Base-by-base conservation (phyloP, 75 land plant species). In the Adiantum capillusveneris region DNA sequence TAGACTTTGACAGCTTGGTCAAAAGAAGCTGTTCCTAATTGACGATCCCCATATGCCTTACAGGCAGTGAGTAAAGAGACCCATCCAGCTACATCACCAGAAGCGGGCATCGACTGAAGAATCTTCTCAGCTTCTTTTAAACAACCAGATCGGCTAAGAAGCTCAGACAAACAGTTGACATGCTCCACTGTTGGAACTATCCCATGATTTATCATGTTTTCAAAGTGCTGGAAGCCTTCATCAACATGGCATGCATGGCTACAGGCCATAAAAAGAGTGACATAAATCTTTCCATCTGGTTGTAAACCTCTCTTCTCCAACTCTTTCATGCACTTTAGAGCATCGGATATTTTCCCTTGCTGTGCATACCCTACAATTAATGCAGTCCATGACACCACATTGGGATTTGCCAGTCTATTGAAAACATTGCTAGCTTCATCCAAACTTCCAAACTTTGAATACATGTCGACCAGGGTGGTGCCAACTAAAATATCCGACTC, bases 61-160 rank as follows among this genome's bases (percentile, higher is more conserved):
- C 82, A 77, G 0, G 80, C 86, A 34, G 60, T 75, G 29, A 82
- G 51, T 22, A 86, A 74, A 14, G 90, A 80, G 28, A 85, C 78
- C 90, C 90, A 82, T 0, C 74, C 77, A 44, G 69, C 46, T 5
- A 64, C 30, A 37, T 63, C 61, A 0, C 76, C 76, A 48, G 72
- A 66, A 11, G 80, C 44, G 12, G 83, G 75, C 86, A 86, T 83
- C 0, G 44, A 58, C n/a, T 11, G 31, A 1, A 83, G 66, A 58
- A 83, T 75, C 22, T 69, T 54, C 30, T 74, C 71, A 2, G 90
- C 86, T 58, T 75, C 65, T 11, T 72, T 31, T 55, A 83, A 16
- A 31, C 48, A 61, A 13, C 90, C 83, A n/a, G 81, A 75, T 29
- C 90, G 86, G 19, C 79, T 73, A 27, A 86, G 81, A 56, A 86